These are phyloP conservation scores for Debaryomycetaceae sp. DNA, from an alignment of 1,139 yeast genomes.

Conservation along the genomic window DNA sequence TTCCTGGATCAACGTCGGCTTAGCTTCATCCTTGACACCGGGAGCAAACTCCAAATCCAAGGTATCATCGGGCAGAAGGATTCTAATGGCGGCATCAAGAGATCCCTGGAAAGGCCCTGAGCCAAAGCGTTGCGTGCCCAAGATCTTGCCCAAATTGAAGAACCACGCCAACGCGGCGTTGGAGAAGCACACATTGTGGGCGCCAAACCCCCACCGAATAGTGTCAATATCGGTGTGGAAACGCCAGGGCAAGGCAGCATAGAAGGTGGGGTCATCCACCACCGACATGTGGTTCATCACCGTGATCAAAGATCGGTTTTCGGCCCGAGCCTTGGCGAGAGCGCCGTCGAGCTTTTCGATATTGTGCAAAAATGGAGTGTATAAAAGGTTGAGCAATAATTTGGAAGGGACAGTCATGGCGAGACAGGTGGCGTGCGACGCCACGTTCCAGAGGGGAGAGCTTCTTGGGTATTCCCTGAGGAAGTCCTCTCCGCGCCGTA, in stretches of 20 bases:
- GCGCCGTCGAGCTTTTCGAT: slow-evolving; percentile 64
- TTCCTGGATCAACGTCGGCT: slow-evolving; percentile 32
- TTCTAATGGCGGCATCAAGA: slow-evolving; percentile 80
- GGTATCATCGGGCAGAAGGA: slow-evolving; percentile 78
- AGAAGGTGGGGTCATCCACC: slow-evolving; percentile 87
- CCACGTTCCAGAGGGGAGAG: slow-evolving; percentile 56
- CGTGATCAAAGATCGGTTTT: slow-evolving; percentile 73
- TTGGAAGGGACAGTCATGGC: slow-evolving; percentile 66
- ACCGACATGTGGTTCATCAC: slow-evolving; percentile 97
- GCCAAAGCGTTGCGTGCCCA: slow-evolving; percentile 85
- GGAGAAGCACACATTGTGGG: slow-evolving; percentile 83
- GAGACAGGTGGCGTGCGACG: slow-evolving; percentile 67
- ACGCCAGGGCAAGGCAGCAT: slow-evolving; percentile 81
- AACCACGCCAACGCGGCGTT: slow-evolving; percentile 50
- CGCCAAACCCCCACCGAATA: slow-evolving; percentile 93
- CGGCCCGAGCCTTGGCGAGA: slow-evolving; percentile 53
- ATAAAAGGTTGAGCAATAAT: slow-evolving; percentile 53
- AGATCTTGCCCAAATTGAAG: slow-evolving; percentile 82
- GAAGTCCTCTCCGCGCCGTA: slow-evolving; percentile 72
- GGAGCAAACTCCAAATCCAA: slow-evolving; percentile 48
- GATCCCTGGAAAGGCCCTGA: slow-evolving; percentile 91
- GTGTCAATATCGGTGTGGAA: slow-evolving; percentile 60
- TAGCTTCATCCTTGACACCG: slow-evolving; percentile 24
- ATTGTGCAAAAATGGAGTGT: slow-evolving; percentile 59
- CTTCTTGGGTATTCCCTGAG: slow-evolving; percentile 59